These are phyloP conservation scores for Epichloe bromicola DNA, from an alignment of 2,329 filamentous ascomycete genomes.

Conservation along the genomic window DNA sequence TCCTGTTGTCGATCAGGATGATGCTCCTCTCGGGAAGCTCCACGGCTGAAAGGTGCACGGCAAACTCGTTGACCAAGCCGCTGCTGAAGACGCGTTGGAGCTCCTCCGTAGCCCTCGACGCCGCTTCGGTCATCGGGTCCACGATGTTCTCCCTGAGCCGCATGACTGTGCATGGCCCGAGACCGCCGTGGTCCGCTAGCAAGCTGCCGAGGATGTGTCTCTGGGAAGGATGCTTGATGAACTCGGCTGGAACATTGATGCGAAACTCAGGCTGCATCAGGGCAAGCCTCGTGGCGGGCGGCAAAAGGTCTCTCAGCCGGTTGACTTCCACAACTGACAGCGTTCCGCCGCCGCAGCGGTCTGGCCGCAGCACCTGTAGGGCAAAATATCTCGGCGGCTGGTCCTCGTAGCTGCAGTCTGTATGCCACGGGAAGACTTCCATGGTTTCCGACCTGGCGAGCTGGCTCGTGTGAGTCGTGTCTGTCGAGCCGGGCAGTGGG, in stretches of 20 bases:
- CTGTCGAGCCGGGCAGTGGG: background rate
- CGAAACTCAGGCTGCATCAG: background rate
- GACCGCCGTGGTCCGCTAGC: background rate
- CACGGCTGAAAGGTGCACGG: background rate
- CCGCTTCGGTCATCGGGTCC: background rate
- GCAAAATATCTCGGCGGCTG: background rate
- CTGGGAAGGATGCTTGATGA: background rate
- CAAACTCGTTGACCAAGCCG: background rate
- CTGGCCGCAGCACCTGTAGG: background rate
- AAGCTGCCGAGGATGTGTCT: background rate
- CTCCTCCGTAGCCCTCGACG: background rate
- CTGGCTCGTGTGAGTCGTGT: background rate
- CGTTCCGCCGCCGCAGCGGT: background rate
- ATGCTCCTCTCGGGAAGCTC: background rate
- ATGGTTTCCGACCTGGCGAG: background rate
- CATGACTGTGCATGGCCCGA: background rate
- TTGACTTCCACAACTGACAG: background rate
- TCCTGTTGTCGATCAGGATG: background rate
- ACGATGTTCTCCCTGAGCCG: background rate
- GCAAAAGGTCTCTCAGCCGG: background rate
- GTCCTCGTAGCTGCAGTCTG: background rate
- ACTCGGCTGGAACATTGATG: background rate
- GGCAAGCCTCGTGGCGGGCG: background rate
- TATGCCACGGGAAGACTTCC: background rate
- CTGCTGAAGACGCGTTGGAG: background rate